Percentiles rank a stretch among this genome's conserved stretches.
phyloP scores from a whole-genome alignment of 768 basidiomycete species.

The Nidularia sp. region DNA sequence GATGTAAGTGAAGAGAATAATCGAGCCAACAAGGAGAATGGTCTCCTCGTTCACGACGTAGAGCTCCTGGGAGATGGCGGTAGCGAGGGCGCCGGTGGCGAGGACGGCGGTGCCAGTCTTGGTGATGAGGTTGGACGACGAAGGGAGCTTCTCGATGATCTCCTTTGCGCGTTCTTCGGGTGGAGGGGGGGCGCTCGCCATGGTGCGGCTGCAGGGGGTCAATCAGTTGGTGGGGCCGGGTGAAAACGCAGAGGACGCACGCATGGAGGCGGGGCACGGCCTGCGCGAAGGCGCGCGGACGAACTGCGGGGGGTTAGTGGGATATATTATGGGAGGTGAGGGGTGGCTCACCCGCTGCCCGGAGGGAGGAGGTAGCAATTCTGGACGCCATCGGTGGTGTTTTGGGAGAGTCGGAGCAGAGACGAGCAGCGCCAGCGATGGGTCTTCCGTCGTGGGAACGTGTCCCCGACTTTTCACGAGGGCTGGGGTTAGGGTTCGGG shows the following conservation, averaged over 20 bases:
- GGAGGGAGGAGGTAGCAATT: conserved; percentile 63
- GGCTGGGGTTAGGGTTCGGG: conserved; percentile 24
- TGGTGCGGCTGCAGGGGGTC: conserved; percentile 48
- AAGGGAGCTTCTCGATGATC: conserved; percentile 84
- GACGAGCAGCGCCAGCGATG: conserved; percentile 19
- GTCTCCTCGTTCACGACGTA: conserved; percentile 98
- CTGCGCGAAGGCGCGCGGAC: conserved; percentile 46
- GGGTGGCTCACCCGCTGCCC: conserved; percentile 48
- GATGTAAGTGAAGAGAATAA: conserved; percentile 79
- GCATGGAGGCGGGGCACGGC: conserved; percentile 26
- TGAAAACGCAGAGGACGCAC: conserved; percentile 43
- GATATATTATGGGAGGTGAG: no score
- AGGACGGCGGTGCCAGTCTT: conserved; percentile 93
- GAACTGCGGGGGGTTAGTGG: conserved; percentile 29
- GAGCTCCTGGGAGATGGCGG: conserved; percentile 94
- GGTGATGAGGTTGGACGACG: conserved; percentile 83
- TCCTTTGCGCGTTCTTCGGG: conserved; percentile 86
- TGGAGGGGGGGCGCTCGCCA: conserved; percentile 60
- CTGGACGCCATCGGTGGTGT: conserved; percentile 58
- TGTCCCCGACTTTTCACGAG: conserved; percentile 36
- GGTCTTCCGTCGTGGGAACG: conserved; percentile 30
- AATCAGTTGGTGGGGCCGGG: conserved; percentile 4
- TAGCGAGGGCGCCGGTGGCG: conserved; percentile 82
- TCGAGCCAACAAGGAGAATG: conserved; percentile 79
- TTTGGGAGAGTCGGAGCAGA: conserved; percentile 14